Evolutionary conservation across 352 stramenopile species (phyloP).

Genomic region (Phytopythium delawarense): DNA sequence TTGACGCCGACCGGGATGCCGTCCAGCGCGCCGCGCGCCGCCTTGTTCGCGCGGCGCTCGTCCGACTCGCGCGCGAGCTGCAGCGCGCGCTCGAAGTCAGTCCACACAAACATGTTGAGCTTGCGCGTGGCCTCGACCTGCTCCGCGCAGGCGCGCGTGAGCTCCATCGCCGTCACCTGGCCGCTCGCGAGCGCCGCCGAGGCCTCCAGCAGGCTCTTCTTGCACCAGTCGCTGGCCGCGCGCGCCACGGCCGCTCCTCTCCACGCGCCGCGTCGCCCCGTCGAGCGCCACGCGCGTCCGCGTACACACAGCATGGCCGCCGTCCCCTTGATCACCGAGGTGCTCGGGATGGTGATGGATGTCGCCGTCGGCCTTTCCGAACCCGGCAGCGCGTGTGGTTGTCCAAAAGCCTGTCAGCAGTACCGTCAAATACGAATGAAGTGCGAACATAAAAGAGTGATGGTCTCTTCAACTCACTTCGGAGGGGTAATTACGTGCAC

Average conservation of each 20-base stretch:
- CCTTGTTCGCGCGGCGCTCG: conserved; percentile 39
- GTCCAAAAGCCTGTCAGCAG: not conserved
- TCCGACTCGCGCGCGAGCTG: conserved; percentile 79
- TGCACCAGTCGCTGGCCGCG: conserved; percentile 58
- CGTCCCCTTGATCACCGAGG: not conserved
- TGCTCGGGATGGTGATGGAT: not conserved
- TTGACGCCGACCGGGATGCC: conserved; percentile 97
- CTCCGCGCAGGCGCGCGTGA: conserved; percentile 67
- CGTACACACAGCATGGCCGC: conserved; percentile 17
- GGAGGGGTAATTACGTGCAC: conserved; percentile 13
- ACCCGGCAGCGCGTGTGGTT: not conserved
- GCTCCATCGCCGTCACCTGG: conserved; percentile 49
- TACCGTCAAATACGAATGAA: not conserved
- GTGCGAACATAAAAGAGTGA: not conserved
- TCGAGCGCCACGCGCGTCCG: not conserved
- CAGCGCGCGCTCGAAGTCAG: conserved; percentile 64
- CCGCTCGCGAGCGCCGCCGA: conserved; percentile 40
- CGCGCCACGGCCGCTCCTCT: conserved; percentile 8
- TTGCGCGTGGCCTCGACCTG: conserved; percentile 62
- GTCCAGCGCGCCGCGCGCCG: conserved; percentile 72
- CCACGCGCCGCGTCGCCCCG: not conserved
- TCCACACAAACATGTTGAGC: conserved; percentile 83
- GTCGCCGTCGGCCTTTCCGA: not conserved
- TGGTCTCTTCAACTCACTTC: conserved; percentile 1
- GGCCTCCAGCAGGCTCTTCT: conserved; percentile 46